Evolutionary conservation across 805 yeast genomes (phyloP).

Genomic region (Zygosaccharomyces bisporus): DNA sequence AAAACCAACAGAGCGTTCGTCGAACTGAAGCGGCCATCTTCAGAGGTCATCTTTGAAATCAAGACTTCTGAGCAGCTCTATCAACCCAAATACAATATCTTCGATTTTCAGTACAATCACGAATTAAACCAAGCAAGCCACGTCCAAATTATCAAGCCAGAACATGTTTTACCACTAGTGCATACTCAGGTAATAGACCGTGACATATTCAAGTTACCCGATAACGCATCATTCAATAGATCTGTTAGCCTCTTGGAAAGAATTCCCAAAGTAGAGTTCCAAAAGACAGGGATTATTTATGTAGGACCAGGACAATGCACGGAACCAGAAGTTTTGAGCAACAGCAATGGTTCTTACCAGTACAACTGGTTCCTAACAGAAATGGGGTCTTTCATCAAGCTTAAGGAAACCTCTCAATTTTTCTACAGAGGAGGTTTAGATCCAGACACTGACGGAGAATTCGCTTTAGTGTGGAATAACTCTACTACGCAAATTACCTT

Average conservation of each 20-base stretch:
- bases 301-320: constrained; percentile 62
- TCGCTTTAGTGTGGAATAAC: constrained; percentile 68
- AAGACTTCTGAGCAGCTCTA: constrained; percentile 1
- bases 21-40: constrained; percentile 13
- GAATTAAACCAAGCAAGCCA: neutral
- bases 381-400: constrained; percentile 57
- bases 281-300: constrained; percentile 74
- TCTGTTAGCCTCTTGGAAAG: constrained; percentile 65
- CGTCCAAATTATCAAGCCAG: constrained; percentile 2
- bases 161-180: constrained; percentile 8
- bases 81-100: constrained; percentile 10
- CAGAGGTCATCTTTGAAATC: constrained; percentile 10
- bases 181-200: constrained; percentile 3
- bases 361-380: constrained; percentile 57
- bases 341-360: constrained; percentile 57
- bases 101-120: constrained; percentile 4
- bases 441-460: constrained; percentile 67
- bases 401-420: constrained; percentile 51
- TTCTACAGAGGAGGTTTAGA: constrained; percentile 74
- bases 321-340: constrained; percentile 63
- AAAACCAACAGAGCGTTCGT: constrained; percentile 2
- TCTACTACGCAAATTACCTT: constrained; percentile 67
- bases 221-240: constrained; percentile 40
- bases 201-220: constrained; percentile 19
- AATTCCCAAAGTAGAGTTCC: constrained; percentile 72